Percentiles rank a stretch among this genome's conserved stretches.
These are phyloP conservation scores for Acer saccharum DNA, from an alignment of 345 rosid genomes.

Conservation along the genomic window DNA sequence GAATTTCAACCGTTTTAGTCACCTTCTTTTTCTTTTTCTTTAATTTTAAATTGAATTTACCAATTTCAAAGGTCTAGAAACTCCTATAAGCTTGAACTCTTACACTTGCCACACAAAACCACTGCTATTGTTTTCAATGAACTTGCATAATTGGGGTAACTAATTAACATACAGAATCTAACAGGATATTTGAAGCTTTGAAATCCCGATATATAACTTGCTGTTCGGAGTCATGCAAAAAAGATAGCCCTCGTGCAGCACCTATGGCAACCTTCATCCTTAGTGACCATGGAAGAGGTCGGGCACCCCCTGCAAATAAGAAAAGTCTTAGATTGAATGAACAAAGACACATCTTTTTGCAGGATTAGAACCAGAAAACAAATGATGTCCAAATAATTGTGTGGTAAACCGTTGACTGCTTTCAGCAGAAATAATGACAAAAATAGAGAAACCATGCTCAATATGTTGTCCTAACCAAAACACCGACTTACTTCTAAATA, in stretches of 20 bases:
- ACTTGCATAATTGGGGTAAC: conserved; percentile 48
- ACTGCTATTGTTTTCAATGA: not conserved
- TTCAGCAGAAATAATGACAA: not conserved
- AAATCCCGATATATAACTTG: conserved; percentile 85
- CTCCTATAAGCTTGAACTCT: not conserved
- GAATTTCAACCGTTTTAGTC: not conserved
- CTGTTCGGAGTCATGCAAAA: conserved; percentile 65
- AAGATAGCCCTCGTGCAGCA: conserved; percentile 79
- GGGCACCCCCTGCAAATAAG: conserved; percentile 46
- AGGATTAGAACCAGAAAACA: conserved; percentile 7
- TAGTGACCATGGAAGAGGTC: conserved; percentile 64
- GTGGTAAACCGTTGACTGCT: not conserved
- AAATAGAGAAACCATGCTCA: not conserved
- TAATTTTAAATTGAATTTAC: not conserved
- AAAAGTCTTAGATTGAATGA: not conserved
- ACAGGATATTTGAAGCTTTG: conserved; percentile 76
- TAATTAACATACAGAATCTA: conserved; percentile 58
- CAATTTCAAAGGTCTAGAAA: not conserved
- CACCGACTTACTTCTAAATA: conserved; percentile 61
- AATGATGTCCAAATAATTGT: not conserved
- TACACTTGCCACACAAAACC: not conserved
- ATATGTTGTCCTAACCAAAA: not conserved
- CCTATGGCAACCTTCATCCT: conserved; percentile 70
- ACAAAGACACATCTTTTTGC: not conserved
- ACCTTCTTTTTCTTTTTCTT: not conserved